These are phyloP conservation scores for Forsythia suspensa DNA, from an alignment of 257 asterid genomes.

Conservation along the genomic window DNA sequence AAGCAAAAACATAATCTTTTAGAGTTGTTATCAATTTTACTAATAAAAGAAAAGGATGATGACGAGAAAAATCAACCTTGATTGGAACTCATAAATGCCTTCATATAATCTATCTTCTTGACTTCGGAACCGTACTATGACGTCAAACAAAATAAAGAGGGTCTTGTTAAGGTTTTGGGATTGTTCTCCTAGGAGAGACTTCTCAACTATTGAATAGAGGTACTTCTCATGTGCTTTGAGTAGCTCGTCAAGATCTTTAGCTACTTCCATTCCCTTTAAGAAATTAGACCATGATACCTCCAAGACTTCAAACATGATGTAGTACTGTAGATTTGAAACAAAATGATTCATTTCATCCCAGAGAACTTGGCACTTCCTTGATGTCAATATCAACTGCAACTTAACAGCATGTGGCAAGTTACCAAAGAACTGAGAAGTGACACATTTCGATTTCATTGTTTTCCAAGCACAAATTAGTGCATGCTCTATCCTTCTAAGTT, in stretches of 20 bases:
- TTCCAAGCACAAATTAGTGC: slow-evolving; percentile 95
- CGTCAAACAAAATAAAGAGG: slow-evolving; percentile 78
- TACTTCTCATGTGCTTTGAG: slow-evolving; percentile 93
- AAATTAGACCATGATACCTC: slow-evolving; percentile 95
- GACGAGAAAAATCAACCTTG: slow-evolving; percentile 57
- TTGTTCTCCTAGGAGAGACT: slow-evolving; percentile 94
- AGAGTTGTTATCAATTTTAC: slow-evolving; percentile 5
- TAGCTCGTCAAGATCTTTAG: slow-evolving; percentile 93
- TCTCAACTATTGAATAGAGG: slow-evolving; percentile 77
- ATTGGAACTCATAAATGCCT: slow-evolving; percentile 88
- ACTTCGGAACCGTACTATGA: slow-evolving; percentile 80
- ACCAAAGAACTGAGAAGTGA: slow-evolving; percentile 72
- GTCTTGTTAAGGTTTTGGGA: slow-evolving; percentile 74
- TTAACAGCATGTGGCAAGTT: slow-evolving; percentile 78
- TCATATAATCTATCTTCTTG: slow-evolving; percentile 91
- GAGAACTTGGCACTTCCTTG: slow-evolving; percentile 95
- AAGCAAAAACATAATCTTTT: slow-evolving; percentile 18
- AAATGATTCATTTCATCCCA: slow-evolving; percentile 99
- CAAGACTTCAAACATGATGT: slow-evolving; percentile 97
- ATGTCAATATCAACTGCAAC: slow-evolving; percentile 71
- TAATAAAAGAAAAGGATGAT: slow-evolving; percentile 3
- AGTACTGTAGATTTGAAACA: slow-evolving; percentile 91
- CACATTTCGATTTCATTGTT: slow-evolving; percentile 93
- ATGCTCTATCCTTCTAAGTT: slow-evolving; percentile 94
- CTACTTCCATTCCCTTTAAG: slow-evolving; percentile 80